Evolutionary conservation across 1,284 basidiomycete species (phyloP).

Genomic region (Boletus calvinii): DNA sequence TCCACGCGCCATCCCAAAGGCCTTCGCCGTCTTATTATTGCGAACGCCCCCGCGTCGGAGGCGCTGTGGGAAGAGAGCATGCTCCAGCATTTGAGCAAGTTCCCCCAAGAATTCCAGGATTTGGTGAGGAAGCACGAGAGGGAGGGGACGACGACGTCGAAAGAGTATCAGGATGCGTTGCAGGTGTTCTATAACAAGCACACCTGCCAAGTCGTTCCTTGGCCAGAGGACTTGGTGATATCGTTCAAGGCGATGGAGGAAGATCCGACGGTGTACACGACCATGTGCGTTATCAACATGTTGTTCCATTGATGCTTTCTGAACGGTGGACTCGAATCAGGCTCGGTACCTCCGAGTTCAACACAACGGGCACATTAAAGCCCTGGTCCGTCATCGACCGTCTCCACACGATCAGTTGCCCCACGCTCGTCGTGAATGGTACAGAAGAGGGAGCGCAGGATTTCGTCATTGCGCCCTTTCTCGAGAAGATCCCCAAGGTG

Average conservation of each 20-base stretch:
- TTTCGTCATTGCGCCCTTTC: constrained; percentile 29
- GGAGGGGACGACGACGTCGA: constrained; percentile 25
- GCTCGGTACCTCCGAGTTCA: constrained; percentile 35
- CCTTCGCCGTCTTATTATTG: constrained; percentile 29
- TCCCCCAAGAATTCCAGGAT: constrained; percentile 25
- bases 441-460: constrained; percentile 32
- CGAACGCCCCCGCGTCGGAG: constrained; percentile 21
- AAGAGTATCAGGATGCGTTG: constrained; percentile 26
- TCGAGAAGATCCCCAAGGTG: constrained; percentile 30
- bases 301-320: background rate
- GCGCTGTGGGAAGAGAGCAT: constrained; percentile 26
- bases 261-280: constrained; percentile 27
- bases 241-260: constrained; percentile 24
- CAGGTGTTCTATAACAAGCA: constrained; percentile 23
- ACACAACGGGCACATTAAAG: constrained; percentile 31
- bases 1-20: constrained; percentile 19
- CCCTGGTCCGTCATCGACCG: constrained; percentile 34
- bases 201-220: constrained; percentile 24
- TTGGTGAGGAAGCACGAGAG: constrained; percentile 25
- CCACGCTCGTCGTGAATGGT: constrained; percentile 37
- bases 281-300: constrained; percentile 18
- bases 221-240: constrained; percentile 22
- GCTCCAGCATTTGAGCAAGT: constrained; percentile 9
- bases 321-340: constrained; percentile 18
- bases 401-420: constrained; percentile 31